Percentiles rank a stretch among this genome's conserved stretches.
phyloP scores from a whole-genome alignment of 768 basidiomycete genomes.

The Tephrocybe sp. region DNA sequence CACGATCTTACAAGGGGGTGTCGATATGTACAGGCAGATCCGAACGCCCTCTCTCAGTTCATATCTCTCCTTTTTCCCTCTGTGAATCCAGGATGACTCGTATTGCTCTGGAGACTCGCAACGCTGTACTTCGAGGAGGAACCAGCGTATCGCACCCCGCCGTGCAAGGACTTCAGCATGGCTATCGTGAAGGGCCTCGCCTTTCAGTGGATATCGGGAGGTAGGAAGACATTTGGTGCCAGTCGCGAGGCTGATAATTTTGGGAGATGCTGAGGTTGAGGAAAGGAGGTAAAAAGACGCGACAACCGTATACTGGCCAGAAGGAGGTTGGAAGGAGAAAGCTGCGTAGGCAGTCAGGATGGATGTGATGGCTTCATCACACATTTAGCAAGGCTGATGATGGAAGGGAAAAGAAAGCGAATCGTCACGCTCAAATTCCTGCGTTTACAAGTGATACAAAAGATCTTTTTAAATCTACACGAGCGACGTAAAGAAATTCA shows the following conservation, averaged over 20 bases:
- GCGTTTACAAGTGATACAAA: too few species aligned
- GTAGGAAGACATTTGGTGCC: conserved; percentile 87
- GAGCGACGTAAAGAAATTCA: too few species aligned
- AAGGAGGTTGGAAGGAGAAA: conserved; percentile 50
- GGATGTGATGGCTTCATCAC: conserved; percentile 21
- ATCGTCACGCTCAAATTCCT: too few species aligned
- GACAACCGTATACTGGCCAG: conserved; percentile 62
- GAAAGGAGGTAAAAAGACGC: conserved; percentile 52
- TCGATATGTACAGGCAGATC: conserved; percentile 73
- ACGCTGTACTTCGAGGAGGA: conserved; percentile 67
- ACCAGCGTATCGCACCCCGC: conserved; percentile 76
- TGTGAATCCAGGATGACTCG: conserved; percentile 52
- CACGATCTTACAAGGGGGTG: conserved; percentile 46
- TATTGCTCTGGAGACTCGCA: conserved; percentile 21
- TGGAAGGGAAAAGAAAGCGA: too few species aligned
- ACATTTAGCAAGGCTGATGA: conserved; percentile 7
- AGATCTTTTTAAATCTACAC: too few species aligned
- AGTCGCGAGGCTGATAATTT: conserved; percentile 72
- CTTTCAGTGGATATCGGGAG: conserved; percentile 55
- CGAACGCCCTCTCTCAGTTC: conserved; percentile 44
- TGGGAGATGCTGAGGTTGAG: conserved; percentile 24
- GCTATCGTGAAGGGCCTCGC: conserved; percentile 84
- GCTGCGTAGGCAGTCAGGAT: conserved; percentile 45
- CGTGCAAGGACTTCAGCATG: conserved; percentile 94
- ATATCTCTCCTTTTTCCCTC: conserved; percentile 38